Base-by-base conservation (phyloP, 768 basidiomycete genomes). In the Termitomyces sp. region DNA sequence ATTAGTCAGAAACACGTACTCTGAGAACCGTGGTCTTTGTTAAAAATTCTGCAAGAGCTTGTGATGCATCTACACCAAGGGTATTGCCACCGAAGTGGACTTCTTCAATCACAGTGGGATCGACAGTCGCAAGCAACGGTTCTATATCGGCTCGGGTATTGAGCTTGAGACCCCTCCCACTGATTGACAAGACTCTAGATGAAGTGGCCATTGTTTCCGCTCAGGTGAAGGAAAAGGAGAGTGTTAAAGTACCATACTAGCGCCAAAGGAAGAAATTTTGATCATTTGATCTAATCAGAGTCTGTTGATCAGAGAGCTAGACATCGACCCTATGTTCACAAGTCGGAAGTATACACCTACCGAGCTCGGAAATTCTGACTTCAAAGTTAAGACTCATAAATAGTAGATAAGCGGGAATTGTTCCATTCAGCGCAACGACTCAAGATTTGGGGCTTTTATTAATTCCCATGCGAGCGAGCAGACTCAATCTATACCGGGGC, bases 41-140 rank as follows among this genome's bases (percentile, higher is more conserved):
- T 54, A 98, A 75, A 55, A 91, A 89, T 56, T 87, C 87, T 60
- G 87, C 93, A 37, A 98, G 82, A 42, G 88, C 91, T 64, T 84
- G 69, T 47, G 94, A 88, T 45, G 96, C 96, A 66, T 90, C 94
- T 28, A 97, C 83, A 50, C 97, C 96, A 56, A 98, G 77, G 20
- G 94, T 95, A 73, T 98, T 98, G 22, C 94, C 96, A 48, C 94
- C 91, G 52, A 99, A 79, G 67, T 94, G 89, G 60, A 98, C 86
- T 75, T 96, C 94, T 71, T 94, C 88, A 63, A 94, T 77, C 62
- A 73, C 67, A 3, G 77, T 70, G 9, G 88, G 85, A 68, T 89
- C 84, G 48, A 88, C 76, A 54, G 81, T 79, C 26, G 74, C 72
- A 22, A 98, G 75, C 64, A 86, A 81, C 1, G 91, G 89, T 62